Base-by-base conservation (phyloP, 495 filamentous ascomycete genomes). In the Aspergillus wentii region DNA sequence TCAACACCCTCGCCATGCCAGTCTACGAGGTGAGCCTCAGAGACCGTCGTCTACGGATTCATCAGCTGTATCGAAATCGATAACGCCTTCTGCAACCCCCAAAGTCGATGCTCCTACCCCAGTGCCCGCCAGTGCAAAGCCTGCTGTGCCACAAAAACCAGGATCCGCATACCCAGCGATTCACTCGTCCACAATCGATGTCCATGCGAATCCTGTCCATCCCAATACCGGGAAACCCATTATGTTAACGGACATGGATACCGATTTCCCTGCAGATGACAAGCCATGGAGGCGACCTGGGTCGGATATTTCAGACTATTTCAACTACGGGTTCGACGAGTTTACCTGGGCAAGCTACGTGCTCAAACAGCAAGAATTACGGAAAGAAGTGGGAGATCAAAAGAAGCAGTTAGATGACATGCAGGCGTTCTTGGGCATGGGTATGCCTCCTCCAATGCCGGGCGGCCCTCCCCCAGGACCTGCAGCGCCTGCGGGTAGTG, bases 251-350 rank as follows among this genome's bases (percentile, higher is more conserved):
- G 83, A 87, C 42, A 75, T 94, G 56, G 85, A 88, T 52, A 80
- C 50, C 71, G 88, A 95, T 60, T 80, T 94, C 23, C 75, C 83
- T 6, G 48, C 68, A 17, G 81, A 86, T 48, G 85, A 88, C 49
- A 96, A 95, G 63, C 92, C 91, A 21, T 98, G 92, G 92, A 81
- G 92, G 18, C 82, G 88, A 41, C 92, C 92, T 7, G 92, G 92
- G n/a, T 84, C 91, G 30, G 92, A 97, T 58, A 75, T 94, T 28
- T 88, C 83, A 17, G 92, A 98, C 60, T 98, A 92, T 61, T 98
- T 98, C 75, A 98, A 98, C 67, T 98, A 97, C 68, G 94, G 94
- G 23, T 98, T 98, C 46, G 92, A 98, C 66, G 92, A 98, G 61
- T 98, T 97, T 58, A 96, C 94, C 11, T 98, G 92, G 92, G 85